Evolutionary conservation across 2,329 filamentous ascomycete species (phyloP).

Genomic region (Cladorrhinum sp.): DNA sequence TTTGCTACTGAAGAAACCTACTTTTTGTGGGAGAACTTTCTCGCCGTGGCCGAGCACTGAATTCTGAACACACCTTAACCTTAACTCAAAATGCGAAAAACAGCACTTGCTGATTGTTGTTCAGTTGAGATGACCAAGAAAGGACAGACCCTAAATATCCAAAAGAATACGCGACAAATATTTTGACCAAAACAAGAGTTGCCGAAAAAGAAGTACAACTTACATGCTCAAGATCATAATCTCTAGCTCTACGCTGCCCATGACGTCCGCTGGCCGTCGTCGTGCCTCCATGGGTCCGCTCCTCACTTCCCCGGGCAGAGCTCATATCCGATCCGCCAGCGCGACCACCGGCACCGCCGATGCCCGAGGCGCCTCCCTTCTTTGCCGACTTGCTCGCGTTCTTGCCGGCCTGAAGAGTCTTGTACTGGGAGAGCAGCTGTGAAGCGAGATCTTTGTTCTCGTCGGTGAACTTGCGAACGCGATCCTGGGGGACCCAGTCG

Average conservation of each 20-base stretch:
- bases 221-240: slow-evolving; percentile 81
- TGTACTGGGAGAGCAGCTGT: slow-evolving; percentile 68
- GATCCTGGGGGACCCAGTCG: slow-evolving; percentile 94
- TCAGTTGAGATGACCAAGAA: neutral
- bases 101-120: neutral
- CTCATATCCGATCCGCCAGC: slow-evolving; percentile 53
- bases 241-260: slow-evolving; percentile 65
- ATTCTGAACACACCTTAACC: neutral
- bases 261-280: slow-evolving; percentile 62
- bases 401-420: slow-evolving; percentile 50
- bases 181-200: neutral
- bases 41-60: neutral
- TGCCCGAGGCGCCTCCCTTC: slow-evolving; percentile 40
- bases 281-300: slow-evolving; percentile 59
- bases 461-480: slow-evolving; percentile 88
- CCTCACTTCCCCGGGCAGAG: slow-evolving; percentile 72
- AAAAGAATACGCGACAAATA: slow-evolving; percentile 18
- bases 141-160: no score
- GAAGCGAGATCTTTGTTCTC: slow-evolving; percentile 89
- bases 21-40: neutral
- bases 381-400: slow-evolving; percentile 55
- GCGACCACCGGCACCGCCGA: slow-evolving; percentile 40
- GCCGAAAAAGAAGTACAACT: slow-evolving; percentile 35
- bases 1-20: no score
- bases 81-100: neutral